Base-by-base conservation (phyloP, 1,139 yeast genomes). In the Scheffersomyces quercinus region DNA sequence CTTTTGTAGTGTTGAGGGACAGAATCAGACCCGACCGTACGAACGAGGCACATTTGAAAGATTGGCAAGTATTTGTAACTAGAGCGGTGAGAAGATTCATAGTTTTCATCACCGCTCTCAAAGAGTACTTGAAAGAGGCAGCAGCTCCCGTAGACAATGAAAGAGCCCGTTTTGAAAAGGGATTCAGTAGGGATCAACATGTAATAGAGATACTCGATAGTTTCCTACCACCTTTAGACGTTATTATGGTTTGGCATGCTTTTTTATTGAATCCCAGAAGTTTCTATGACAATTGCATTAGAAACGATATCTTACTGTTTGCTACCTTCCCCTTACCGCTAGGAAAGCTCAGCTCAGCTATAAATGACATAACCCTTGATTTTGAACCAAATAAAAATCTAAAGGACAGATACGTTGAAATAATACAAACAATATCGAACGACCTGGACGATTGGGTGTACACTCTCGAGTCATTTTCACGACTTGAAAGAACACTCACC, bases 231-330 rank as follows among this genome's bases (percentile, higher is more conserved):
- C 73, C 73, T 1, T 49, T 69, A 35, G 76, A 70, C 46, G 64
- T 71, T 4, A 41, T 70, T 7, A 59, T 71, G 67, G 70, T 71
- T 1, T 72, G 77, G 77, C 75, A 72, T 49, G 48, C 69, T 3
- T 62, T 62, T 41, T 45, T 63, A 47, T 51, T 66, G 42, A 63
- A 62, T 38, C 70, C 70, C 2, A 50, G 51, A 24, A 47, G 64
- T 0, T 62, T 53, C 42, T 60, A 65, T 44, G 72, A 68, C 37
- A 60, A 59, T 26, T 59, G 63, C 31, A 42, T 52, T 9, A 57
- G 71, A 28, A 56, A 59, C 43, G 51, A 59, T 12, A 54, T 60
- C 37, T 35, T 47, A 14, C 43, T 50, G 41, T 56, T 69, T 44
- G 58, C 61, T 39, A 44, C 45, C 15, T 53, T 48, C 39, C 65